Percentiles rank a stretch among this genome's conserved stretches.
Evolutionary conservation across 257 asterid species (phyloP).

Genomic region (Salvia splendens): DNA sequence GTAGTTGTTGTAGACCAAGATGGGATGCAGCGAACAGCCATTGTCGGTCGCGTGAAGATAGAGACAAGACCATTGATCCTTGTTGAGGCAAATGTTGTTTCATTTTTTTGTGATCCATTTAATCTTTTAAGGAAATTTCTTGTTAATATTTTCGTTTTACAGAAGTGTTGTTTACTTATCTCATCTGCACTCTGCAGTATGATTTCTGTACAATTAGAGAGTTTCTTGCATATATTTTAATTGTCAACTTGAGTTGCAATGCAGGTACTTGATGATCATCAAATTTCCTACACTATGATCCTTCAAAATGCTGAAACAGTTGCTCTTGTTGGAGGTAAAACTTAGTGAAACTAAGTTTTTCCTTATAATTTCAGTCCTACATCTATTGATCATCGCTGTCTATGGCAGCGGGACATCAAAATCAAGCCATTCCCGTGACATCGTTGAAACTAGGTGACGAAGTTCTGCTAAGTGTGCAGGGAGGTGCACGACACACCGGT

Average conservation of each 20-base stretch:
- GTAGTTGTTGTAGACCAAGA: slow-evolving; percentile 66
- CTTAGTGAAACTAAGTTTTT: background rate
- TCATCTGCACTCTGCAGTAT: background rate
- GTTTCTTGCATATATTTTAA: background rate
- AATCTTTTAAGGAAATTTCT: background rate
- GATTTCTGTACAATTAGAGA: background rate
- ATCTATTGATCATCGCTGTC: slow-evolving; percentile 16
- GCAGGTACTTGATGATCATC: slow-evolving; percentile 51
- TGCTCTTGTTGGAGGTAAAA: slow-evolving; percentile 64
- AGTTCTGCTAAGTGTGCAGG: slow-evolving; percentile 62
- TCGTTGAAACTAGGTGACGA: slow-evolving; percentile 75
- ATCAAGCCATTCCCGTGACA: slow-evolving; percentile 62
- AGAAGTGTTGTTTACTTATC: too few species aligned
- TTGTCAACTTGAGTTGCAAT: slow-evolving; percentile 22
- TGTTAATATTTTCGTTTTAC: background rate
- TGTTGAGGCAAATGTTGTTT: slow-evolving; percentile 75
- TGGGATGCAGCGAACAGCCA: slow-evolving; percentile 75
- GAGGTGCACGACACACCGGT: slow-evolving; percentile 90
- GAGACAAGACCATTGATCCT: slow-evolving; percentile 83
- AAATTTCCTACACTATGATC: slow-evolving; percentile 60
- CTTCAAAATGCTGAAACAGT: slow-evolving; percentile 92
- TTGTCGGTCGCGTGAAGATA: slow-evolving; percentile 85
- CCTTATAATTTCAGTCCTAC: background rate
- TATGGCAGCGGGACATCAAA: slow-evolving; percentile 42
- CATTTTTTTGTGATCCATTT: slow-evolving; percentile 18